phyloP scores from a whole-genome alignment of 2,329 filamentous ascomycete genomes.

The Geosmithia putterillii region DNA sequence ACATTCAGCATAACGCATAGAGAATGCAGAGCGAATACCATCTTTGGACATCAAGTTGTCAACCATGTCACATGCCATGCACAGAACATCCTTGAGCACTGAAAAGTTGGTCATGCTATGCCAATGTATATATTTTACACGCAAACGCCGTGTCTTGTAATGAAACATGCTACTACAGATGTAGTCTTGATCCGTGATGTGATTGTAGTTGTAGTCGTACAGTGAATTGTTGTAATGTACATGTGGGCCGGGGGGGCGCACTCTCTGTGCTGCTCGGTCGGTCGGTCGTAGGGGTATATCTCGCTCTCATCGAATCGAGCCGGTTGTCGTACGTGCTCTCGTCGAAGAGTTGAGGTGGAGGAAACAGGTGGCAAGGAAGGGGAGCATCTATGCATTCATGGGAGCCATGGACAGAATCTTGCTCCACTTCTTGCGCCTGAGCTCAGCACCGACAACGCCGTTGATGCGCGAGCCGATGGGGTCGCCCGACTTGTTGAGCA shows the following conservation, averaged over 20 bases:
- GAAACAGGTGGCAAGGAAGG: not conserved
- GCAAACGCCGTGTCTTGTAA: not conserved
- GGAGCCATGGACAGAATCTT: conserved; percentile 96
- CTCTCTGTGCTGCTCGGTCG: not conserved
- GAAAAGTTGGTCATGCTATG: not conserved
- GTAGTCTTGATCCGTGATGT: not conserved
- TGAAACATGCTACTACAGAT: not conserved
- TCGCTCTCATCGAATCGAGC: not conserved
- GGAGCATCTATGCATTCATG: conserved; percentile 34
- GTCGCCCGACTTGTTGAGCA: conserved; percentile 94
- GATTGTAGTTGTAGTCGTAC: conserved; percentile 3
- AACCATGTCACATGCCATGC: not conserved
- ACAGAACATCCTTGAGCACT: not conserved
- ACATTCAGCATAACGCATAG: not conserved
- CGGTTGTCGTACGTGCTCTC: no score
- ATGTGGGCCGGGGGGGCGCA: not conserved
- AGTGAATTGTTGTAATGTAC: conserved; percentile 1
- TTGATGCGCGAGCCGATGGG: conserved; percentile 88
- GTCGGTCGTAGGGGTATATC: not conserved
- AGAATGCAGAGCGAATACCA: not conserved
- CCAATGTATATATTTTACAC: not conserved
- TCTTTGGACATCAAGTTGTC: not conserved
- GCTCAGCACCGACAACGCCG: conserved; percentile 79
- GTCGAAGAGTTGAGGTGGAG: not conserved
- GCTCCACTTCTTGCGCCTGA: conserved; percentile 90